A percentile compares a stretch with the other conserved stretches of the same genome.
phyloP scores from a whole-genome alignment of 2,329 filamentous ascomycete genomes.

The Ophiocordyceps camponoti-floridani region DNA sequence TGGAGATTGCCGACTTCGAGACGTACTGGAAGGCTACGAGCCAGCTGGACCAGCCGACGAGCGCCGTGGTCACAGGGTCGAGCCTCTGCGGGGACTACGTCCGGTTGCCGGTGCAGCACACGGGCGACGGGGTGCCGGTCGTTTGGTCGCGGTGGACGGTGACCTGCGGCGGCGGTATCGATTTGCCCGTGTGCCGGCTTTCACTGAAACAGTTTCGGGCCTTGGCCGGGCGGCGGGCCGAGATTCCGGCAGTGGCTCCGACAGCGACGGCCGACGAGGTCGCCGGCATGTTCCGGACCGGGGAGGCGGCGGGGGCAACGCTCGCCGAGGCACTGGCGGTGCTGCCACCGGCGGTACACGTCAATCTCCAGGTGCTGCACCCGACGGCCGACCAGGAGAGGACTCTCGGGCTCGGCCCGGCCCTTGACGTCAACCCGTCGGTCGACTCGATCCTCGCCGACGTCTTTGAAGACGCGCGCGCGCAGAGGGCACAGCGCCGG shows the following conservation, averaged over 20 bases:
- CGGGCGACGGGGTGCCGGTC: slow-evolving; percentile 70
- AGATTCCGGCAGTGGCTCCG: slow-evolving; percentile 22
- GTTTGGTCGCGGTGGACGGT: slow-evolving; percentile 78
- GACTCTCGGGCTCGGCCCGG: slow-evolving; percentile 49
- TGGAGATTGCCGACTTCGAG: slow-evolving; percentile 95
- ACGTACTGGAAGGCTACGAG: slow-evolving; percentile 99
- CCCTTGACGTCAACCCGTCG: slow-evolving; percentile 69
- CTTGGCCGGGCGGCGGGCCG: slow-evolving; percentile 26
- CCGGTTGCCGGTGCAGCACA: slow-evolving; percentile 79
- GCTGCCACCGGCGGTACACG: slow-evolving; percentile 63
- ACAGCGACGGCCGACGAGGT: slow-evolving; percentile 37
- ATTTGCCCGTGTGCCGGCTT: slow-evolving; percentile 67
- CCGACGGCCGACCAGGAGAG: slow-evolving; percentile 61
- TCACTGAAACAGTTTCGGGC: slow-evolving; percentile 54
- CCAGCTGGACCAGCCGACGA: slow-evolving; percentile 65
- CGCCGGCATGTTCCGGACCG: slow-evolving; percentile 49
- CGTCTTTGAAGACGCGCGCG: slow-evolving; percentile 81
- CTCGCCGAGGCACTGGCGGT: slow-evolving; percentile 59
- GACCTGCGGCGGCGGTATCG: slow-evolving; percentile 52
- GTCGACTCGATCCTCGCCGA: slow-evolving; percentile 68
- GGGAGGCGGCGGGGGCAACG: slow-evolving; percentile 62
- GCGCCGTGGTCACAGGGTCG: slow-evolving; percentile 80
- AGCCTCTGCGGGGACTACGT: slow-evolving; percentile 94
- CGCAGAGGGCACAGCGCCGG: slow-evolving; percentile 41
- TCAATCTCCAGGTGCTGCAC: slow-evolving; percentile 86